These are phyloP conservation scores for Rosa rugosa DNA, from an alignment of 306 rosid genomes.

Conservation along the genomic window DNA sequence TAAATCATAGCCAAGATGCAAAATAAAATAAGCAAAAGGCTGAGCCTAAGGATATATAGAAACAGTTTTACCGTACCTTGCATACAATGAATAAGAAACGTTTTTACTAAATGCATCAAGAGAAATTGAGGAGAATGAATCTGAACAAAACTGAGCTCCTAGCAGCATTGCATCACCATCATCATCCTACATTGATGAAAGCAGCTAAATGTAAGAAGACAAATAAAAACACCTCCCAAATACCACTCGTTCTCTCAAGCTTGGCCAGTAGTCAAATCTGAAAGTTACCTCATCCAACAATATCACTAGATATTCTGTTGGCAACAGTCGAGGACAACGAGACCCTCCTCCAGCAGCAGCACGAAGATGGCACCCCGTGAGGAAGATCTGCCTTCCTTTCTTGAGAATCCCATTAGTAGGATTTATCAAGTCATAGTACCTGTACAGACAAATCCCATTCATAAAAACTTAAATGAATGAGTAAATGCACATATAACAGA, in stretches of 20 bases:
- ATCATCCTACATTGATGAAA: constrained; percentile 51
- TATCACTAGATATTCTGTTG: constrained; percentile 84
- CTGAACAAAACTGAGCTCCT: constrained; percentile 86
- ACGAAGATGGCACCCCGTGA: constrained; percentile 95
- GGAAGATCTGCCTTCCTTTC: constrained; percentile 81
- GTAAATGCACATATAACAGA: not conserved
- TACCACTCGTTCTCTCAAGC: not conserved
- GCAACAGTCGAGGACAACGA: constrained; percentile 72
- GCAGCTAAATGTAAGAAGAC: constrained; percentile 7
- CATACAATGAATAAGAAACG: constrained; percentile 66
- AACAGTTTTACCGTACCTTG: constrained; percentile 47
- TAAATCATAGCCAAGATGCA: not conserved
- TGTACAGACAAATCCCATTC: constrained; percentile 33
- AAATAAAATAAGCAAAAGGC: too few species aligned
- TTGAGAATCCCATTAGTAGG: constrained; percentile 66
- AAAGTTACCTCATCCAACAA: constrained; percentile 73
- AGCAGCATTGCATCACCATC: constrained; percentile 90
- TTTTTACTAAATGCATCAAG: constrained; percentile 54
- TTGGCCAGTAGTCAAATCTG: constrained; percentile 3
- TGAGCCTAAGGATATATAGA: not conserved
- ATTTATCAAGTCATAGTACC: constrained; percentile 70
- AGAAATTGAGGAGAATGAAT: constrained; percentile 75
- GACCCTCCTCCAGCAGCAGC: constrained; percentile 59
- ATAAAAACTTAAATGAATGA: not conserved
- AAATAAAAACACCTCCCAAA: constrained; percentile 7